Conservation (phyloP, 2,329 filamentous ascomycete genomes). For the Zopfia rhizophila region DNA sequence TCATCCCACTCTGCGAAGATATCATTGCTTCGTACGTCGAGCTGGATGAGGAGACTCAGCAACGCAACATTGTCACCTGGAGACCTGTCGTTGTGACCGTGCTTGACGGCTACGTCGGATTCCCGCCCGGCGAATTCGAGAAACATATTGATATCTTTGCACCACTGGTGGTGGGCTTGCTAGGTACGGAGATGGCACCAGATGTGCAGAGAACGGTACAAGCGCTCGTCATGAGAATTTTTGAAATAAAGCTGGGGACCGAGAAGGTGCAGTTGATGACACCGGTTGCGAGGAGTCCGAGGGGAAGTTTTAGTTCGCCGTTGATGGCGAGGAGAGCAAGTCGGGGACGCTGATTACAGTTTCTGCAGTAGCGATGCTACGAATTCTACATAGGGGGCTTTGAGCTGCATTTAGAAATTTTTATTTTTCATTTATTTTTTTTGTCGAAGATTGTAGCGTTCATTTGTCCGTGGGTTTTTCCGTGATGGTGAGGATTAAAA, state of each 20-base stretch:
- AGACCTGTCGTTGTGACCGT: constrained; percentile 97
- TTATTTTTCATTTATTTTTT: no score
- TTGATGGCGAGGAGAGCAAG: constrained; percentile 15
- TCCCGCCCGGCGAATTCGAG: constrained; percentile 81
- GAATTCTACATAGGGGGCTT: no score
- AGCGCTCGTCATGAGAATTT: constrained; percentile 80
- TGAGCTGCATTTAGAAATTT: no score
- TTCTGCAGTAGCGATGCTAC: no score
- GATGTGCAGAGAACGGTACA: constrained; percentile 85
- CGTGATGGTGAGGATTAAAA: no score
- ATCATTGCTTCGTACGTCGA: constrained; percentile 87
- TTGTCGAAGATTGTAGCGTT: no score
- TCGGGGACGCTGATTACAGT: no score
- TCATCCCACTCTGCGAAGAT: constrained; percentile 94
- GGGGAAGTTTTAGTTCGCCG: constrained; percentile 34
- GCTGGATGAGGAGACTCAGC: constrained; percentile 95
- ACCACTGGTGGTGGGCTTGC: constrained; percentile 82
- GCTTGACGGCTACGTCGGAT: constrained; percentile 88
- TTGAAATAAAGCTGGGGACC: constrained; percentile 64
- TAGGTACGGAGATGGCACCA: constrained; percentile 80
- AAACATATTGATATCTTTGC: constrained; percentile 86
- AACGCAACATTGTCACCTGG: constrained; percentile 97
- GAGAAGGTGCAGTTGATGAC: constrained; percentile 38
- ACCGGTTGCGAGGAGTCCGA: constrained; percentile 28
- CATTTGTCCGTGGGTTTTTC: no score